A percentile compares a stretch with the other conserved stretches of the same genome.
These are phyloP conservation scores for Pythium grandisporangium DNA, from an alignment of 352 stramenopile genomes.

Conservation along the genomic window DNA sequence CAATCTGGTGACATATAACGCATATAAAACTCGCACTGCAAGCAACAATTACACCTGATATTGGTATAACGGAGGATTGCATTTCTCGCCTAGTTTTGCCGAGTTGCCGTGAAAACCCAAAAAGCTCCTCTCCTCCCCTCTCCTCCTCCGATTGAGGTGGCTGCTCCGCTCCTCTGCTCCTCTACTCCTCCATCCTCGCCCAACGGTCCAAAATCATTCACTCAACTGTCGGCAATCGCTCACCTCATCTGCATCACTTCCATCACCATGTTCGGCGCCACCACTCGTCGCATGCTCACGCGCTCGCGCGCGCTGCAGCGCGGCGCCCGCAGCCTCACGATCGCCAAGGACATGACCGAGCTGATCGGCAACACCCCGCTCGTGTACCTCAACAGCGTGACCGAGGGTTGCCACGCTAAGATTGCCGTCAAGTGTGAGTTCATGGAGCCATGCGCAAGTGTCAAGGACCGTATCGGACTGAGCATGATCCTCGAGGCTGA, in stretches of 20 bases:
- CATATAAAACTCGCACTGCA: too few relatives aligned
- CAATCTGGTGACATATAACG: too few relatives aligned
- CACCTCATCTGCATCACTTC: conserved; percentile 2
- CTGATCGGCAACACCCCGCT: conserved; percentile 94
- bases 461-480: conserved; percentile 83
- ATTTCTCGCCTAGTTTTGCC: too few relatives aligned
- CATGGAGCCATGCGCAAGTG: conserved; percentile 81
- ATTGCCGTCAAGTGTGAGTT: conserved; percentile 88
- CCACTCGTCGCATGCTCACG: conserved; percentile 16
- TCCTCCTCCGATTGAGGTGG: too few relatives aligned
- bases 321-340: conserved; percentile 48
- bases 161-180: too few relatives aligned
- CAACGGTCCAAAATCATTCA: too few relatives aligned
- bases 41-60: too few relatives aligned
- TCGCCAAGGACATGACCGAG: conserved; percentile 91
- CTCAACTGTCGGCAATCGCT: too few relatives aligned
- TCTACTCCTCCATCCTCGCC: too few relatives aligned
- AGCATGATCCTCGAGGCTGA: conserved; percentile 82
- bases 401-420: conserved; percentile 68
- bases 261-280: conserved; percentile 14
- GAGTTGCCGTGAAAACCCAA: too few relatives aligned
- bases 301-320: conserved; percentile 20
- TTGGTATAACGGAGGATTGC: too few relatives aligned
- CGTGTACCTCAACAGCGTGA: conserved; percentile 87
- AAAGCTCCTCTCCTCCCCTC: too few relatives aligned